Percentiles rank a stretch among this genome's conserved stretches.
phyloP scores from a whole-genome alignment of 2,329 filamentous ascomycete species.

The Macrophomina pseudophaseolina region DNA sequence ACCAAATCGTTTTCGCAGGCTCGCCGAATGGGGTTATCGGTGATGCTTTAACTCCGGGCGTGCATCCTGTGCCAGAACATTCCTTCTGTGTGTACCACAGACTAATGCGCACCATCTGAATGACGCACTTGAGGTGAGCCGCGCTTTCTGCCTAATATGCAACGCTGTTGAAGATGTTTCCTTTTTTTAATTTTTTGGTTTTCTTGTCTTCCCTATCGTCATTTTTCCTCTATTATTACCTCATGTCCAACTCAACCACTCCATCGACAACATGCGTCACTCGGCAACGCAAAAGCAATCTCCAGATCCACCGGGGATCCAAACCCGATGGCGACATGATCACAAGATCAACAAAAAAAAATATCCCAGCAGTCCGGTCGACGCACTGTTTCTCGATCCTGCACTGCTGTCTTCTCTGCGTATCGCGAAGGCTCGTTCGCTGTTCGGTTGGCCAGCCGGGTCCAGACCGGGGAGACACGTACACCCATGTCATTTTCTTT shows the following conservation, averaged over 20 bases:
- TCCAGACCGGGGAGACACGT: not conserved
- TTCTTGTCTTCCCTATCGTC: not conserved
- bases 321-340: not conserved
- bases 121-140: not conserved
- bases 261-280: not conserved
- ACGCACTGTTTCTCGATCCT: not conserved
- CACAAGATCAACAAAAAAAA: slow-evolving; percentile 14
- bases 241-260: too few species aligned
- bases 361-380: not conserved
- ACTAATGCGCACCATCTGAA: not conserved
- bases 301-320: not conserved
- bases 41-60: not conserved
- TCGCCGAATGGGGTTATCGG: not conserved
- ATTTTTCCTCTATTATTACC: not conserved
- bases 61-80: not conserved
- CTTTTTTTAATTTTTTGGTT: not conserved
- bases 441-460: too few species aligned
- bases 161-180: not conserved
- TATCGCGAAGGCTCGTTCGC: too few species aligned
- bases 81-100: not conserved
- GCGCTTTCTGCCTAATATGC: not conserved
- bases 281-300: not conserved
- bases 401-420: too few species aligned
- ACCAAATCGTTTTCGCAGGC: not conserved
- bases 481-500: not conserved